phyloP scores from a whole-genome alignment of 2,329 filamentous ascomycete genomes.

The Fusarium circinatum region DNA sequence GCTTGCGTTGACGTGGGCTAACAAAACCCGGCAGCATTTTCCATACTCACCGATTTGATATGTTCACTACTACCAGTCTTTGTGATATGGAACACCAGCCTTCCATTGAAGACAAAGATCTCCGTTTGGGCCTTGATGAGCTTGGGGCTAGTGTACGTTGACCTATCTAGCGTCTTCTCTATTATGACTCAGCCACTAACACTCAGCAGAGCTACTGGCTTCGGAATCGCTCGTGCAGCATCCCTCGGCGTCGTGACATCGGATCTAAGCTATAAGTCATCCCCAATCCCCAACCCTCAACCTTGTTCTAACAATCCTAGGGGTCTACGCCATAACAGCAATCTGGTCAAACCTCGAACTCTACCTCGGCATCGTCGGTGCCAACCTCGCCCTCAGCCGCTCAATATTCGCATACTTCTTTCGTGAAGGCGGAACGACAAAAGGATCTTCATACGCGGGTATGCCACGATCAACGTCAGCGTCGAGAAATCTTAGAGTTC shows the following conservation, averaged over 20 bases:
- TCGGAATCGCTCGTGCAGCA: constrained; percentile 34
- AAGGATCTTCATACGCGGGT: constrained; percentile 5
- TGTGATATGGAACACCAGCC: constrained; percentile 48
- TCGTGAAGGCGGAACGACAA: not conserved
- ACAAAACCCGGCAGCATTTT: constrained; percentile 2
- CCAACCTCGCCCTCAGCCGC: constrained; percentile 41
- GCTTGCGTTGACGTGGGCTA: not conserved
- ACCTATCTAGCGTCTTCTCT: accelerated
- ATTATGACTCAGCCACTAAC: not conserved
- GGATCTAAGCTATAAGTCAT: constrained; percentile 35
- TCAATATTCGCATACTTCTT: constrained; percentile 35
- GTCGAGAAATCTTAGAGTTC: constrained; percentile 19
- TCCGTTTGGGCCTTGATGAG: constrained; percentile 49
- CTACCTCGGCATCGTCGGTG: constrained; percentile 52
- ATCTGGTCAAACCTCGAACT: constrained; percentile 54
- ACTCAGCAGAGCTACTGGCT: constrained; percentile 28
- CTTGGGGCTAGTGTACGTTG: constrained; percentile 40
- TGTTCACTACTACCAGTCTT: constrained; percentile 45
- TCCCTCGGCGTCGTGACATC: constrained; percentile 34
- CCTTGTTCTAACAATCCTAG: constrained; percentile 10
- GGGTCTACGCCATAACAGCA: constrained; percentile 48
- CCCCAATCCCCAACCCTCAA: accelerated
- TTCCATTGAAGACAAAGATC: constrained; percentile 46
- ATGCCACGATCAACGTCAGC: constrained; percentile 12
- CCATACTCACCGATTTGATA: constrained; percentile 31